phyloP scores from a whole-genome alignment of 306 rosid species.

The Fragaria iinumae region DNA sequence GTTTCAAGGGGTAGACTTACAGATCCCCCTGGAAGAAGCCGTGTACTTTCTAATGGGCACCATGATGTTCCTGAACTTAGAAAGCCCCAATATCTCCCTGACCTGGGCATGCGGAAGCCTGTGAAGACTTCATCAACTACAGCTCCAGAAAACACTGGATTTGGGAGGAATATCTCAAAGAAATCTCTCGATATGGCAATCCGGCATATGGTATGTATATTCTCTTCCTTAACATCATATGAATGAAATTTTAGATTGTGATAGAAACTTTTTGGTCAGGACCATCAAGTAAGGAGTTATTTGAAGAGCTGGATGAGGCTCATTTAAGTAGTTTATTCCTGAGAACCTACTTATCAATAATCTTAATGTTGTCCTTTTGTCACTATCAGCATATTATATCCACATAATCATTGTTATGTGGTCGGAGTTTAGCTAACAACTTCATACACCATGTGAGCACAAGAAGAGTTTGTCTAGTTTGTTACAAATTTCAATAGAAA shows the following conservation, averaged over 20 bases:
- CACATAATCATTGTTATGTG: background rate
- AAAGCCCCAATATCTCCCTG: constrained; percentile 54
- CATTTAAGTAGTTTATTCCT: background rate
- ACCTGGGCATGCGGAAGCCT: constrained; percentile 59
- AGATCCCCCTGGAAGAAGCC: constrained; percentile 61
- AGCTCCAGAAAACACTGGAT: constrained; percentile 70
- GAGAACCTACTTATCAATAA: background rate
- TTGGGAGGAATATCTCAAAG: constrained; percentile 92
- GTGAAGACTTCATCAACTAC: constrained; percentile 63
- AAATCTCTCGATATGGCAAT: constrained; percentile 97
- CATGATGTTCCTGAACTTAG: constrained; percentile 59
- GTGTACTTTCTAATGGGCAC: constrained; percentile 62
- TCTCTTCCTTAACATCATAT: constrained; percentile 11
- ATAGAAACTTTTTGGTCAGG: background rate
- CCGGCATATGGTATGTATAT: constrained; percentile 77
- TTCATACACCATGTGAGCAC: background rate
- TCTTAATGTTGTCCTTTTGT: background rate
- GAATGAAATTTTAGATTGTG: background rate
- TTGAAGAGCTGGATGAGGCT: background rate
- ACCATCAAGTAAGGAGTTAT: background rate
- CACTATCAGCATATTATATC: background rate
- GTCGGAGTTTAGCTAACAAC: constrained; percentile 5
- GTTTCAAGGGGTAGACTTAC: constrained; percentile 74
- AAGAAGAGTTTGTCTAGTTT: background rate
- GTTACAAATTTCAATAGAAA: background rate